Percentiles rank a stretch among this genome's conserved stretches.
Evolutionary conservation across 2,329 filamentous ascomycete species (phyloP).

Genomic region (Nothophoma quercina): DNA sequence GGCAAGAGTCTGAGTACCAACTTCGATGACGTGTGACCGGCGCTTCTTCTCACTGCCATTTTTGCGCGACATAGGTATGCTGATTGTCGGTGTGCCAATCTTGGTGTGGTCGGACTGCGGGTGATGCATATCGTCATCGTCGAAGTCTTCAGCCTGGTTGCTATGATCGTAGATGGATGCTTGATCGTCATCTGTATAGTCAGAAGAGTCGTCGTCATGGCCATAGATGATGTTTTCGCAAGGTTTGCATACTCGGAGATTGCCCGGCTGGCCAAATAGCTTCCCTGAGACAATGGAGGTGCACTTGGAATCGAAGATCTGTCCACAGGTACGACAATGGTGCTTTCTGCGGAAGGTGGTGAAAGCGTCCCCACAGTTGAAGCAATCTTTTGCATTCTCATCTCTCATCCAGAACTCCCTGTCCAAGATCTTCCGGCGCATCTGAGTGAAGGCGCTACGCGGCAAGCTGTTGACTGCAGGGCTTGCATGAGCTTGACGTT

Average conservation of each 20-base stretch:
- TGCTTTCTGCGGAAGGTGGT: constrained; percentile 95
- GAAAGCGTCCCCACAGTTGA: constrained; percentile 87
- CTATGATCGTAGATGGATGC: constrained; percentile 60
- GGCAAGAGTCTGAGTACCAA: constrained; percentile 75
- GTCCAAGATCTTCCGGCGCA: constrained; percentile 86
- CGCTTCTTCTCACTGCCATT: constrained; percentile 79
- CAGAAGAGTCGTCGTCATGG: constrained; percentile 88
- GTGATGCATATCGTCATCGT: constrained; percentile 34
- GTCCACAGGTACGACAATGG: constrained; percentile 93
- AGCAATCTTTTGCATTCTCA: constrained; percentile 97
- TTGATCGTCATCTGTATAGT: constrained; percentile 81
- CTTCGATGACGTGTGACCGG: constrained; percentile 88
- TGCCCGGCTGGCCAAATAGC: constrained; percentile 85
- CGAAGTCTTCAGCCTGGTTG: constrained; percentile 31
- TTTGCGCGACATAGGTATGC: constrained; percentile 69
- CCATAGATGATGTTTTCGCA: constrained; percentile 92
- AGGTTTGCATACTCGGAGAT: constrained; percentile 87
- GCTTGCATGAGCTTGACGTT: constrained; percentile 27
- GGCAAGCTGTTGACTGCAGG: constrained; percentile 51
- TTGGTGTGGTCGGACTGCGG: constrained; percentile 51
- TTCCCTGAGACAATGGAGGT: constrained; percentile 89
- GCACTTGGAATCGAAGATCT: constrained; percentile 97
- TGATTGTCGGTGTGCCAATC: constrained; percentile 66
- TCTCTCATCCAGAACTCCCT: constrained; percentile 99
- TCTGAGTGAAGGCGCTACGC: constrained; percentile 58